Evolutionary conservation across 1,284 basidiomycete genomes (phyloP).

Genomic region (Phlebopus sp.): DNA sequence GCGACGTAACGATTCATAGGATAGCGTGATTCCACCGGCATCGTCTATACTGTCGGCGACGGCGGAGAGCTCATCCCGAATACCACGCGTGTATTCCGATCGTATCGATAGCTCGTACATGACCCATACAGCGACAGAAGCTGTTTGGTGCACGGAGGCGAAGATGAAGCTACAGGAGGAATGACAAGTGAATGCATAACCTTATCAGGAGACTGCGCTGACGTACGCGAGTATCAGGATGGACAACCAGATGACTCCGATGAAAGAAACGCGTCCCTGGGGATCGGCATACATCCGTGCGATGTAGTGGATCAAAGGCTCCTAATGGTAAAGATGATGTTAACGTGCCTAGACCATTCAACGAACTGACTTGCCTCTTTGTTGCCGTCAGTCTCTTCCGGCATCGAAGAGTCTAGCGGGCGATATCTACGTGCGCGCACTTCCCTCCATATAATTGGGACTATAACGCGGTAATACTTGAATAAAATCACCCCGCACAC

Average conservation of each 20-base stretch:
- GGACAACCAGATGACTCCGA: background rate
- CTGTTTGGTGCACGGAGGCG: slow-evolving; percentile 39
- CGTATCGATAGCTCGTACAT: slow-evolving; percentile 23
- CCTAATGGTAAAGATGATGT: background rate
- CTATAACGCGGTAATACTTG: background rate
- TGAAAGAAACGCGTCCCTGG: background rate
- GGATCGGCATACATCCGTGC: slow-evolving; percentile 1
- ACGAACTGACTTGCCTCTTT: background rate
- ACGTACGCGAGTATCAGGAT: slow-evolving; percentile 1
- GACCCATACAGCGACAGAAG: slow-evolving; percentile 37
- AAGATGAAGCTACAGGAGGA: slow-evolving; percentile 31
- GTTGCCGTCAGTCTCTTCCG: background rate
- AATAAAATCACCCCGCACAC: slow-evolving; percentile 2
- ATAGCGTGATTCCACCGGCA: slow-evolving; percentile 17
- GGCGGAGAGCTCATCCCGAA: slow-evolving; percentile 22
- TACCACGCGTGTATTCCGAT: slow-evolving; percentile 18
- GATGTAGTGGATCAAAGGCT: slow-evolving; percentile 1
- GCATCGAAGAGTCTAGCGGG: background rate
- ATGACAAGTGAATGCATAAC: background rate
- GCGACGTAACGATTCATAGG: slow-evolving; percentile 28
- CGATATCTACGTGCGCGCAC: background rate
- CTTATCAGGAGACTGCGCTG: background rate
- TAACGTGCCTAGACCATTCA: background rate
- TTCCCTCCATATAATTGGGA: slow-evolving; percentile 4
- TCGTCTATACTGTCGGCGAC: slow-evolving; percentile 26